These are phyloP conservation scores for Neltuma alba DNA, from an alignment of 306 rosid genomes.

Conservation along the genomic window DNA sequence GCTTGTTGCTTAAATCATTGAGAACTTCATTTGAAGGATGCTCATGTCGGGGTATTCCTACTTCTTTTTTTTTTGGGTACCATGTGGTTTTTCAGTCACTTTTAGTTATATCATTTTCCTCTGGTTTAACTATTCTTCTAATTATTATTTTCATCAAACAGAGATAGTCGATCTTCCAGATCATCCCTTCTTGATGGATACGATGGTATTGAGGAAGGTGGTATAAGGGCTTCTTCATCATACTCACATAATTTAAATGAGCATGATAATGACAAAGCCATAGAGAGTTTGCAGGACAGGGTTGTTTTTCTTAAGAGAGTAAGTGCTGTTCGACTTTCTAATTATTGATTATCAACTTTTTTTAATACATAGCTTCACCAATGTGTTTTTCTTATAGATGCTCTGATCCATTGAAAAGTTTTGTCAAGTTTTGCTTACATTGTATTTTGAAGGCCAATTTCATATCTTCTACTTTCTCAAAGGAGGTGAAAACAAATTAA, in stretches of 20 bases:
- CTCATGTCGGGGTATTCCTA: constrained; percentile 10
- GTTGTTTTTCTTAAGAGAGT: constrained; percentile 80
- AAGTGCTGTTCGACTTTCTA: constrained; percentile 35
- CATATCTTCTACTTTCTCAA: neutral
- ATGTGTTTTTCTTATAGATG: constrained; percentile 22
- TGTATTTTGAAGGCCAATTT: constrained; percentile 12
- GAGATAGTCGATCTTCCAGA: constrained; percentile 78
- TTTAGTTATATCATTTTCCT: constrained; percentile 1
- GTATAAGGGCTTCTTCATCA: constrained; percentile 76
- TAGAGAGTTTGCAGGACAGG: constrained; percentile 78
- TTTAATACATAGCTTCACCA: neutral
- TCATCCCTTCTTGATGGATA: constrained; percentile 63
- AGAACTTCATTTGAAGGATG: constrained; percentile 3
- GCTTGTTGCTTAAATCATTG: constrained; percentile 15
- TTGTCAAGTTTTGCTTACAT: neutral
- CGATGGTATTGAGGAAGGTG: constrained; percentile 93
- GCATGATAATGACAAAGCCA: constrained; percentile 74
- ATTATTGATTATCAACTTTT: constrained; percentile 3
- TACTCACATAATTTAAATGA: constrained; percentile 62
- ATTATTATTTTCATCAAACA: constrained; percentile 42
- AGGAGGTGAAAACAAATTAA: constrained; percentile 1
- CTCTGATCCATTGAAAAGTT: constrained; percentile 3
- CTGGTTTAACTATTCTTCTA: constrained; percentile 14
- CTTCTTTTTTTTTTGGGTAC: constrained; percentile 3
- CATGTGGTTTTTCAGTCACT: neutral